Conservation (phyloP, 441 rosid genomes). For the Metrosideros polymorpha region DNA sequence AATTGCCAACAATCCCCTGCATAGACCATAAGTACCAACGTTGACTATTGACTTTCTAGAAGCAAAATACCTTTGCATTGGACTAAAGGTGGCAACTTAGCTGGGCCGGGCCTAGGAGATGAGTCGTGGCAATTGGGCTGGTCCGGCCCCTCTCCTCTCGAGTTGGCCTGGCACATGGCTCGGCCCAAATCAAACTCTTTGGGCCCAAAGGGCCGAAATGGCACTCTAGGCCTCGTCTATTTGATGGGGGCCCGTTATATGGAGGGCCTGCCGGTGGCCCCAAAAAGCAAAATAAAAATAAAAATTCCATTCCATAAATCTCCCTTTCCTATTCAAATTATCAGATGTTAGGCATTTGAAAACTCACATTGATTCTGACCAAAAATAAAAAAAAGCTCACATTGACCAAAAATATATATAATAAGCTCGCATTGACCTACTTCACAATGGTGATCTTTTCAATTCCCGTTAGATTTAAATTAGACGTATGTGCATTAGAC, state of each 20-base stretch:
- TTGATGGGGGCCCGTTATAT: not conserved
- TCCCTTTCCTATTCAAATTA: not conserved
- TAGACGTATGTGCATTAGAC: no score
- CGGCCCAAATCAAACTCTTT: not conserved
- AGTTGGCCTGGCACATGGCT: no score
- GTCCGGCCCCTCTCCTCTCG: not conserved
- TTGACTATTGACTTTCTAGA: not conserved
- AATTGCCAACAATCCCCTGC: not conserved
- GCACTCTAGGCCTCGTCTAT: not conserved
- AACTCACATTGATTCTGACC: no score
- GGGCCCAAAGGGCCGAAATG: not conserved
- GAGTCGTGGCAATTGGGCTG: fast-evolving
- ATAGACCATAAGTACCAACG: not conserved
- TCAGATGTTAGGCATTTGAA: no score
- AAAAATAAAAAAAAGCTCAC: no score
- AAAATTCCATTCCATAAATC: not conserved
- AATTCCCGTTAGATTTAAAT: no score
- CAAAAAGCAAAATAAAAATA: not conserved
- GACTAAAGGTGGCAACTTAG: not conserved
- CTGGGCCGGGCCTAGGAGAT: fast-evolving
- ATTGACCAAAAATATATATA: no score
- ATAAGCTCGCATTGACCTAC: no score
- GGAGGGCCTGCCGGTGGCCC: not conserved
- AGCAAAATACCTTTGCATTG: not conserved
- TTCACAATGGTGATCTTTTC: no score